Conservation (phyloP, 164 flowering plant species). For the Macadamia tetraphylla region DNA sequence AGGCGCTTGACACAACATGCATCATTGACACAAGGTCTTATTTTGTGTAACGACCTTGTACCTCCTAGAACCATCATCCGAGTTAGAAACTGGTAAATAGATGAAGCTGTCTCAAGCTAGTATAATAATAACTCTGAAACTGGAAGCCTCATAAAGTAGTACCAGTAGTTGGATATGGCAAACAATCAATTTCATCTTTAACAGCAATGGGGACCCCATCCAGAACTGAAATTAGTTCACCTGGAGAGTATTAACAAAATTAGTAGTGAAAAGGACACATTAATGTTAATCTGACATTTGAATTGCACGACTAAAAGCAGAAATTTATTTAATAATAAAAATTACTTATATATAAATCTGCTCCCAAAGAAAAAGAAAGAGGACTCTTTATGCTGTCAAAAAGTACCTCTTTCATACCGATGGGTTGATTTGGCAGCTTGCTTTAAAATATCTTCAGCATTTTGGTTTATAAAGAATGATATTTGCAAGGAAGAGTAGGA, state of each 20-base stretch:
- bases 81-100: neutral
- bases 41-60: conserved; percentile 80
- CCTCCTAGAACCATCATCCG: conserved; percentile 49
- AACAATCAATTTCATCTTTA: conserved; percentile 93
- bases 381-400: neutral
- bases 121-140: neutral
- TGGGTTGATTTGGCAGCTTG: conserved; percentile 84
- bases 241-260: conserved; percentile 26
- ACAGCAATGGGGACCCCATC: conserved; percentile 87
- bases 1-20: conserved; percentile 72
- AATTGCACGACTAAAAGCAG: neutral
- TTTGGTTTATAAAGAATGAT: conserved; percentile 74
- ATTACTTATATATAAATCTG: too few relatives aligned
- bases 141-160: neutral
- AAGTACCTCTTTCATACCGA: conserved; percentile 66
- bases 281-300: neutral
- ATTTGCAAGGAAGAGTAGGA: conserved; percentile 41
- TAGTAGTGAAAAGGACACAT: neutral
- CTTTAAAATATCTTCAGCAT: conserved; percentile 49
- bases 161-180: conserved; percentile 97
- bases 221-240: conserved; percentile 66
- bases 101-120: neutral
- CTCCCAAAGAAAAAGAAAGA: too few relatives aligned
- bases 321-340: too few relatives aligned
- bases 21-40: conserved; percentile 60